These are phyloP conservation scores for Neurospora crassa DNA, from an alignment of 2,329 filamentous ascomycete species.

Conservation along the genomic window DNA sequence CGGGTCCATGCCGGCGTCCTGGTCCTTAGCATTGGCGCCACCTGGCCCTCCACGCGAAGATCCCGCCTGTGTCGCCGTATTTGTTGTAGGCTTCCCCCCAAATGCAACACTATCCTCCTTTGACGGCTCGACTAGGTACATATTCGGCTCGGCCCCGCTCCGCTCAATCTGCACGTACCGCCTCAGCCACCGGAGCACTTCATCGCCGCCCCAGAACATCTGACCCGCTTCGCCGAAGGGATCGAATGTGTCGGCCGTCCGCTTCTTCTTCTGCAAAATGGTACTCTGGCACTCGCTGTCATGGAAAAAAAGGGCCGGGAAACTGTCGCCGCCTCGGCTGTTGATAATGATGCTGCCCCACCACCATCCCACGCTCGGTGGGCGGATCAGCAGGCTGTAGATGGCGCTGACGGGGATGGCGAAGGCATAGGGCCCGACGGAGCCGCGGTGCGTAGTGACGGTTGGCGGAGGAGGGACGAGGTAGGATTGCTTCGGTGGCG, in stretches of 20 bases:
- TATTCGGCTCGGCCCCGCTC: slow-evolving; percentile 76
- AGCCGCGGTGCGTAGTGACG: slow-evolving; percentile 62
- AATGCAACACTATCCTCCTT: slow-evolving; percentile 79
- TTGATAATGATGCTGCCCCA: slow-evolving; percentile 95
- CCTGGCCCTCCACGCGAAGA: slow-evolving; percentile 6
- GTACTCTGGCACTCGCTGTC: slow-evolving; percentile 95
- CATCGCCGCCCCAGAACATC: slow-evolving; percentile 97
- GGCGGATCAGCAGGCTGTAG: slow-evolving; percentile 81
- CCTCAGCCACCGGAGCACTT: slow-evolving; percentile 84
- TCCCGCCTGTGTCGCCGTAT: slow-evolving; percentile 22
- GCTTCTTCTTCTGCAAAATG: slow-evolving; percentile 83
- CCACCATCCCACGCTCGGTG: slow-evolving; percentile 96
- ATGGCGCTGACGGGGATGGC: slow-evolving; percentile 83
- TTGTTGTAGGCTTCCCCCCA: slow-evolving; percentile 49
- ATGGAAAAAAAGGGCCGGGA: slow-evolving; percentile 94
- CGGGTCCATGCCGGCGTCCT: slow-evolving; percentile 78
- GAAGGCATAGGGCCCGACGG: slow-evolving; percentile 77
- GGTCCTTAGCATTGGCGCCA: not conserved
- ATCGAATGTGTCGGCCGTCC: slow-evolving; percentile 76
- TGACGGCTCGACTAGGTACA: slow-evolving; percentile 82
- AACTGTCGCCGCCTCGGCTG: slow-evolving; percentile 79
- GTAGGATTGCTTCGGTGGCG: slow-evolving; percentile 75
- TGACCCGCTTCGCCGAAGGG: slow-evolving; percentile 77
- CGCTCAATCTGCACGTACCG: slow-evolving; percentile 76
- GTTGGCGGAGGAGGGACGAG: slow-evolving; percentile 88